These are phyloP conservation scores for Calocybe indica DNA, from an alignment of 768 basidiomycete genomes.

Conservation along the genomic window DNA sequence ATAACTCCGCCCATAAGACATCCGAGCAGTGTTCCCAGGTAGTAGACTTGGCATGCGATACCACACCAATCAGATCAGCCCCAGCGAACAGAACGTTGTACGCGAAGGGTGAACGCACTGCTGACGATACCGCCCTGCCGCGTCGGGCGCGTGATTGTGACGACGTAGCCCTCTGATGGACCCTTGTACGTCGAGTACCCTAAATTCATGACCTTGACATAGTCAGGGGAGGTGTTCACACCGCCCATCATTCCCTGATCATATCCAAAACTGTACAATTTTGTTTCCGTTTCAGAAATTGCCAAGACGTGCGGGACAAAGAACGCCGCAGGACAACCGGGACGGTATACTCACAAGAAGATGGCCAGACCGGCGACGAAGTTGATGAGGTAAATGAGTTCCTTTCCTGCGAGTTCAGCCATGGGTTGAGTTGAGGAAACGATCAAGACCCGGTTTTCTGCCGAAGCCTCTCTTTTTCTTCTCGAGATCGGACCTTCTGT, in stretches of 20 bases:
- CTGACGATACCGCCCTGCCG: constrained; percentile 40
- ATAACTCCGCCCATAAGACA: constrained; percentile 33
- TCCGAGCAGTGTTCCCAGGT: constrained; percentile 35
- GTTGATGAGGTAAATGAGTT: constrained; percentile 20
- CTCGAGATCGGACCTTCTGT: no score
- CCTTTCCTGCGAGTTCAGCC: constrained; percentile 13
- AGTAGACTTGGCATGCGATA: constrained; percentile 22
- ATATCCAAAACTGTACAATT: constrained; percentile 33
- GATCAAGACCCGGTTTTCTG: no score
- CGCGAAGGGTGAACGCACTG: constrained; percentile 15
- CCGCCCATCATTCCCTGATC: constrained; percentile 45
- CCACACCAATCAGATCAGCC: background rate
- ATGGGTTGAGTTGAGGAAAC: background rate
- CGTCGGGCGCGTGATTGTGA: constrained; percentile 35
- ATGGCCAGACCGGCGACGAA: constrained; percentile 24
- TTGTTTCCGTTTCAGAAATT: background rate
- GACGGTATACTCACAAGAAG: constrained; percentile 18
- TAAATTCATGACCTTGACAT: constrained; percentile 32
- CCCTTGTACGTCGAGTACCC: constrained; percentile 34
- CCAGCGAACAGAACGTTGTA: background rate
- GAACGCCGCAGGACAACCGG: background rate
- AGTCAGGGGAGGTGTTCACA: constrained; percentile 40
- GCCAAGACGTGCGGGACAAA: background rate
- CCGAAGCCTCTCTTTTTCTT: no score
- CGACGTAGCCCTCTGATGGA: constrained; percentile 34